A percentile compares a stretch with the other conserved stretches of the same genome.
phyloP scores from a whole-genome alignment of 2,329 filamentous ascomycete species.

The Penicillium sclerotiorum region DNA sequence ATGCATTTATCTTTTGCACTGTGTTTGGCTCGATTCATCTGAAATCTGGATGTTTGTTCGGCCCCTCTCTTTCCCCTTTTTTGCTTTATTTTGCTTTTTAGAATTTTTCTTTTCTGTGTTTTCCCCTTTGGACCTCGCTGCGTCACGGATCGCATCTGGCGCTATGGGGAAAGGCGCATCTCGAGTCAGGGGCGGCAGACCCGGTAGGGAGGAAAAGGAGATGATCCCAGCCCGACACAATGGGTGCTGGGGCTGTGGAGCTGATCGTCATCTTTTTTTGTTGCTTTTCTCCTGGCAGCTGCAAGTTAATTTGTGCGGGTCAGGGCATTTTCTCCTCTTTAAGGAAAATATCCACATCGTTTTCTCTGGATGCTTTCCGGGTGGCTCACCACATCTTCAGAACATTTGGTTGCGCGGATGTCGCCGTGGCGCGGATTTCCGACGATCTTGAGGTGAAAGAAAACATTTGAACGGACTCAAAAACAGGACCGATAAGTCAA shows the following conservation, averaged over 20 bases:
- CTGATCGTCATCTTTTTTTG: slow-evolving; percentile 21
- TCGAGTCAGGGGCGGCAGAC: slow-evolving; percentile 21
- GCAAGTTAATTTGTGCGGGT: not conserved
- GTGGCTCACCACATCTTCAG: not conserved
- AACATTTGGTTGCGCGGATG: not conserved
- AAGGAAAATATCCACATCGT: slow-evolving; percentile 1
- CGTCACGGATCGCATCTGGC: slow-evolving; percentile 3
- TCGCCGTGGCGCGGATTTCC: slow-evolving; percentile 7
- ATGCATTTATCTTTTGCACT: slow-evolving; percentile 15
- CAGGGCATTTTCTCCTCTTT: slow-evolving; percentile 10
- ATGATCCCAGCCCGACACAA: slow-evolving; percentile 23
- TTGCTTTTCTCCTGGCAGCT: slow-evolving; percentile 8
- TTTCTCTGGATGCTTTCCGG: slow-evolving; percentile 13
- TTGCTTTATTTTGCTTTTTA: no score
- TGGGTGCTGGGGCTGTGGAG: slow-evolving; percentile 23
- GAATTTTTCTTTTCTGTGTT: no score
- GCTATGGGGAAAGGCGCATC: slow-evolving; percentile 10
- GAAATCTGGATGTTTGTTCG: not conserved
- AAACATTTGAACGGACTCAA: not conserved
- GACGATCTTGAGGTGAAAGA: not conserved
- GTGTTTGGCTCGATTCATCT: slow-evolving; percentile 19
- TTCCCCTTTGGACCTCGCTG: no score
- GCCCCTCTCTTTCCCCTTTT: slow-evolving; percentile 1
- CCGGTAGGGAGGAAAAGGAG: slow-evolving; percentile 21
- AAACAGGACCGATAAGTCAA: no score